These are phyloP conservation scores for Gyromitra esculenta DNA, from an alignment of 2,329 filamentous ascomycete species.

Conservation along the genomic window DNA sequence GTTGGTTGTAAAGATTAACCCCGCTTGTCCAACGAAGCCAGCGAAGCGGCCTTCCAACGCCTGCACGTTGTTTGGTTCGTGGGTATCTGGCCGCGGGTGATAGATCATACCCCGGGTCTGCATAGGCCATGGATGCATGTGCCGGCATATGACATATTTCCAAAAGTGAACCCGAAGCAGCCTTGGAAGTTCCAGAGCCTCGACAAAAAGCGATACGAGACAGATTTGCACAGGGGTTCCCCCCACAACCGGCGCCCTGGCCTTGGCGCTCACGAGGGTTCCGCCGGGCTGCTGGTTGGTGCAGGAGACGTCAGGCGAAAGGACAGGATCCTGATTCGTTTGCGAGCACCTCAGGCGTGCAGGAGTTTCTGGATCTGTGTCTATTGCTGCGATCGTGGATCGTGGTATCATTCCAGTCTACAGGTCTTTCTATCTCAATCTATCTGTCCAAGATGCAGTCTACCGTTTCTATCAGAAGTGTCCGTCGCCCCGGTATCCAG, in stretches of 20 bases:
- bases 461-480: slow-evolving; percentile 10
- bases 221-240: slow-evolving; percentile 51
- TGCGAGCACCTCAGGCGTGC: background rate
- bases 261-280: slow-evolving; percentile 18
- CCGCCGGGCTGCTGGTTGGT: slow-evolving; percentile 10
- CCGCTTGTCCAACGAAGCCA: slow-evolving; percentile 46
- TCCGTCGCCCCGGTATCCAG: slow-evolving; percentile 13
- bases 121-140: slow-evolving; percentile 33
- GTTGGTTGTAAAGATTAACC: slow-evolving; percentile 44
- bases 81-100: slow-evolving; percentile 21
- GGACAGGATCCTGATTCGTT: background rate
- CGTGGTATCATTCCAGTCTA: slow-evolving; percentile 20
- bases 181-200: slow-evolving; percentile 17
- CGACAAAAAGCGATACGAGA: slow-evolving; percentile 30
- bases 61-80: slow-evolving; percentile 20
- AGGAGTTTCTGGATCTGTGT: slow-evolving; percentile 11
- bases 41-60: slow-evolving; percentile 27
- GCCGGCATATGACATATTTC: slow-evolving; percentile 35
- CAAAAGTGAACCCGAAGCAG: background rate
- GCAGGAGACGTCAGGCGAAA: slow-evolving; percentile 20
- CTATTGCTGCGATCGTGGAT: slow-evolving; percentile 7
- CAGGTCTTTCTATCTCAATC: slow-evolving; percentile 24
- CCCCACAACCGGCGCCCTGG: slow-evolving; percentile 11
- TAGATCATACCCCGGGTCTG: slow-evolving; percentile 36
- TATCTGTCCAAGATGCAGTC: background rate